These are phyloP conservation scores for Paracoccidioides lutzii DNA, from an alignment of 2,329 filamentous ascomycete species.

Conservation along the genomic window DNA sequence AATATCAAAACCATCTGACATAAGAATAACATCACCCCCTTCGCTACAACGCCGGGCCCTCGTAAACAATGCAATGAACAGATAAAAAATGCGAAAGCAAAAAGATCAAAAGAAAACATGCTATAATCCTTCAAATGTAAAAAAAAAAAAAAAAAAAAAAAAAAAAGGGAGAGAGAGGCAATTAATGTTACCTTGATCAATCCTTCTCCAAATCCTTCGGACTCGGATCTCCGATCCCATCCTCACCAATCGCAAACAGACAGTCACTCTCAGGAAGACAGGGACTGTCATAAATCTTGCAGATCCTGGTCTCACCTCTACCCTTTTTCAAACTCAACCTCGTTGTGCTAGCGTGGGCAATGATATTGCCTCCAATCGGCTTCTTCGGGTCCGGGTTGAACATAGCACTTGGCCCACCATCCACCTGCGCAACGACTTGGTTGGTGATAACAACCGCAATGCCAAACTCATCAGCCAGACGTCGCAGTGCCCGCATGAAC, in stretches of 20 bases:
- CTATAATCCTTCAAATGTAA: background rate
- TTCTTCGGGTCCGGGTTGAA: conserved; percentile 99
- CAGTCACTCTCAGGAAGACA: conserved; percentile 94
- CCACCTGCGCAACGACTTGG: conserved; percentile 95
- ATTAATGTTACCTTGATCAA: background rate
- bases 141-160: background rate
- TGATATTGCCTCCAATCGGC: conserved; percentile 96
- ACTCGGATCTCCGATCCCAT: conserved; percentile 88
- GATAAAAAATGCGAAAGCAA: background rate
- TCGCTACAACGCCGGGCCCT: background rate
- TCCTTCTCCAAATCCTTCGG: conserved; percentile 93
- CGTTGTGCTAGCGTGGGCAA: conserved; percentile 93
- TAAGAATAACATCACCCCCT: background rate
- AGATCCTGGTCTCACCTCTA: conserved; percentile 84
- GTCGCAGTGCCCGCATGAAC: conserved; percentile 37
- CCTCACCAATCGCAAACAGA: conserved; percentile 91
- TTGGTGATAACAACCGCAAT: conserved; percentile 98
- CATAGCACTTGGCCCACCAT: conserved; percentile 92
- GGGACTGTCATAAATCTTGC: conserved; percentile 98
- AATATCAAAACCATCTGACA: background rate
- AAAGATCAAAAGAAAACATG: background rate
- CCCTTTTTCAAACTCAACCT: conserved; percentile 92
- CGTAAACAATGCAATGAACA: background rate
- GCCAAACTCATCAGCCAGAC: conserved; percentile 61
- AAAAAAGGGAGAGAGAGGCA: background rate